These are phyloP conservation scores for Aspergillus japonicus DNA, from an alignment of 2,329 filamentous ascomycete genomes.

Conservation along the genomic window DNA sequence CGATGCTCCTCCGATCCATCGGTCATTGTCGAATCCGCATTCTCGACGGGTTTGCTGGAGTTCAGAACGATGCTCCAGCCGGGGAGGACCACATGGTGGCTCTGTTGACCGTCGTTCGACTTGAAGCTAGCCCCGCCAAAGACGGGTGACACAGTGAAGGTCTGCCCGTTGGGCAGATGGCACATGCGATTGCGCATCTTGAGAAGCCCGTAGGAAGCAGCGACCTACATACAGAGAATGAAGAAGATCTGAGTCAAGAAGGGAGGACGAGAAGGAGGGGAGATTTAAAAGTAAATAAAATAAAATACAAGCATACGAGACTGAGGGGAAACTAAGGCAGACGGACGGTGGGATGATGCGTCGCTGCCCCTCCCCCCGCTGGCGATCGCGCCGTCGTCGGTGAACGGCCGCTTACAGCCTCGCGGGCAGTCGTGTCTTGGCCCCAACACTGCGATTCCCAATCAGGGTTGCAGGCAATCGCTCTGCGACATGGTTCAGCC, in stretches of 20 bases:
- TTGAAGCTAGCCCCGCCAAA: slow-evolving; percentile 94
- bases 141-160: slow-evolving; percentile 75
- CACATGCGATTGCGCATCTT: slow-evolving; percentile 30
- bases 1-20: slow-evolving; percentile 14
- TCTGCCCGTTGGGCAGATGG: slow-evolving; percentile 84
- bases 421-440: not conserved
- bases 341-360: not conserved
- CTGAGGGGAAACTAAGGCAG: not conserved
- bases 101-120: slow-evolving; percentile 68
- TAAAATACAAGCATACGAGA: not conserved
- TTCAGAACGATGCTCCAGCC: slow-evolving; percentile 84
- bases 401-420: not conserved
- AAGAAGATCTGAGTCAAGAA: not conserved
- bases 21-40: slow-evolving; percentile 36
- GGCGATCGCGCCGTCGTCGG: not conserved
- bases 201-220: not conserved
- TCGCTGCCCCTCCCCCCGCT: not conserved
- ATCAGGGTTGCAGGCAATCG: not conserved
- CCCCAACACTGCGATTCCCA: not conserved
- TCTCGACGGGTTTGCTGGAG: slow-evolving; percentile 58
- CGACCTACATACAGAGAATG: not conserved
- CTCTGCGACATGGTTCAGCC: not conserved
- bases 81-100: slow-evolving; percentile 66
- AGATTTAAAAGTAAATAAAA: not conserved
- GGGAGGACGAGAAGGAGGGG: not conserved